Percentiles rank a stretch among this genome's conserved stretches.
phyloP scores from a whole-genome alignment of 129 eudicot species.

The Helichrysum umbraculigerum region DNA sequence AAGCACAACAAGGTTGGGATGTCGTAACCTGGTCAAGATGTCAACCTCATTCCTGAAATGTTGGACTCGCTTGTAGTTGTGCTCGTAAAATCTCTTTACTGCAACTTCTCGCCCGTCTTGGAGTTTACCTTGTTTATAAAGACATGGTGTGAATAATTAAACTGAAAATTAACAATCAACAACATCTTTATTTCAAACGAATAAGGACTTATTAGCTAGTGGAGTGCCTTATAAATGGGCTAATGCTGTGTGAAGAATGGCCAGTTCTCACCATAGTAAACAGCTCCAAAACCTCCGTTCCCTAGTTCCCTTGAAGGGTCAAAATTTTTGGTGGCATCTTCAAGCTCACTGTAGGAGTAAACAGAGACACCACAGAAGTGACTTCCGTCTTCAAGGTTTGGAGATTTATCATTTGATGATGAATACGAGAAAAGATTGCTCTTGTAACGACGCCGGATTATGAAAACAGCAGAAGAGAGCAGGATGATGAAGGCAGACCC shows the following conservation, averaged over 20 bases:
- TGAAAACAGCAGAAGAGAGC: conserved; percentile 10
- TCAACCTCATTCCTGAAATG: too few relatives aligned
- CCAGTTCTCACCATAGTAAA: conserved; percentile 46
- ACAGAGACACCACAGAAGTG: conserved; percentile 41
- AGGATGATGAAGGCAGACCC: conserved; percentile 32
- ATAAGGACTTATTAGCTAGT: too few relatives aligned
- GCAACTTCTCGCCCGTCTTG: conserved; percentile 76
- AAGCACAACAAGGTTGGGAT: conserved; percentile 56
- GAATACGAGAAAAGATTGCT: conserved; percentile 11
- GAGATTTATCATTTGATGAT: conserved; percentile 27
- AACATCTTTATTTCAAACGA: background rate
- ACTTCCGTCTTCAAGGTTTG: conserved; percentile 30
- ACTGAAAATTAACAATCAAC: background rate
- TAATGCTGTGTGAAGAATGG: too few relatives aligned
- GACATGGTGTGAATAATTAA: background rate
- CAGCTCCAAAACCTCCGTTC: conserved; percentile 64
- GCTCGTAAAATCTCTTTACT: conserved; percentile 60
- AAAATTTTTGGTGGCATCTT: conserved; percentile 59
- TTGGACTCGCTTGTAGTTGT: conserved; percentile 39
- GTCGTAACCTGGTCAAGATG: conserved; percentile 5
- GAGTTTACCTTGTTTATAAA: conserved; percentile 51
- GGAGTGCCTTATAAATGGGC: background rate
- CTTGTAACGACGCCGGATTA: conserved; percentile 26
- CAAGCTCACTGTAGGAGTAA: conserved; percentile 55
- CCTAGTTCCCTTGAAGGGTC: conserved; percentile 51